These are phyloP conservation scores for Cucurbita maxima DNA, from an alignment of 306 rosid genomes.

Conservation along the genomic window DNA sequence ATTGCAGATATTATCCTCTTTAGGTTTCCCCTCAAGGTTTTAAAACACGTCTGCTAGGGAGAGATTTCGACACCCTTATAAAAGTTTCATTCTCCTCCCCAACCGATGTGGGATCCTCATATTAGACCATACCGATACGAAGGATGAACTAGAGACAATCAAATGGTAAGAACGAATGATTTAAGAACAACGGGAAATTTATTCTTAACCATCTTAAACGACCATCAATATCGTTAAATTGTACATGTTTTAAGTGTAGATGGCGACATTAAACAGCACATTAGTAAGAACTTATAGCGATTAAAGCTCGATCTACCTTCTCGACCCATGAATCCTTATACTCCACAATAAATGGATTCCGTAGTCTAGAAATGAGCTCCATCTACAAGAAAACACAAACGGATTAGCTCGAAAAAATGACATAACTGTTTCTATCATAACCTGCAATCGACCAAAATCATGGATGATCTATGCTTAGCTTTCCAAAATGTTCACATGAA, in stretches of 20 bases:
- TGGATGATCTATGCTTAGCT: background rate
- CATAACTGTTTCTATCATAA: background rate
- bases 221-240: background rate
- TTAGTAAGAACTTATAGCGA: background rate
- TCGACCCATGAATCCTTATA: slow-evolving; percentile 99
- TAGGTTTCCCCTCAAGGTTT: too few relatives aligned
- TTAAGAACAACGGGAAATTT: background rate
- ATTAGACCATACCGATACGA: background rate
- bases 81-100: too few relatives aligned
- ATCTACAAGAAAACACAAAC: slow-evolving; percentile 36
- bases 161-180: background rate
- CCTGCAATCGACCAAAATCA: background rate
- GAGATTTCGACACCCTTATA: too few relatives aligned
- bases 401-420: background rate
- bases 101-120: too few relatives aligned
- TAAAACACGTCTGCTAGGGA: too few relatives aligned
- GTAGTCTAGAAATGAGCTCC: slow-evolving; percentile 83
- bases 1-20: too few relatives aligned
- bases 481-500: background rate
- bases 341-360: slow-evolving; percentile 93
- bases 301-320: slow-evolving; percentile 36
- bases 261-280: background rate
- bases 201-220: background rate
- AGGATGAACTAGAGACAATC: background rate
- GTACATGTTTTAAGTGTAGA: background rate